Evolutionary conservation across 768 basidiomycete genomes (phyloP), one percentile per base, ranked within the genome.

Genomic region (Leccinum arenicola): DNA sequence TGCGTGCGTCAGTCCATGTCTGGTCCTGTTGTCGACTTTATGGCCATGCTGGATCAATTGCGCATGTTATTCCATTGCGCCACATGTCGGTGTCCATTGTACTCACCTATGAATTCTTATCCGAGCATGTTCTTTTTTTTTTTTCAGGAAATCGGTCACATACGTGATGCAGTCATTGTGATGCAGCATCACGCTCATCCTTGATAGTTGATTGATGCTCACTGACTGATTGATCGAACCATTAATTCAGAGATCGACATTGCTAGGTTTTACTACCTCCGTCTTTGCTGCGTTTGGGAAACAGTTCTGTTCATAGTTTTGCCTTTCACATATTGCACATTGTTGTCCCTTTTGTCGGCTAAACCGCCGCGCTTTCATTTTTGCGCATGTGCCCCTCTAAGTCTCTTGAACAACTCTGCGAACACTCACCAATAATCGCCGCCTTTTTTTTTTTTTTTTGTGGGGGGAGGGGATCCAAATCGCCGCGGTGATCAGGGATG

Each of bases 101-200:
- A 3, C 17, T 25, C 71, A 29, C 49, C 12, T 36, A 36, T 14
- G 12, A n/a, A 3, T 1, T 1, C 3, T 27, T 6, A 40, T 47
- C 45, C 25, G 36, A n/a, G 21, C 10, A 2, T 43, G 4, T 33
- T 31, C 12, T n/a, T 35, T 33, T 31, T 35, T 10, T 27, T 29
- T 25, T 25, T 29, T 6, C 31, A 66, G 65, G 50, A 23, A 47
- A 55, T 50, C 87, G 84, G 85, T 77, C 81, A 0, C 74, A 60
- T 61, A 62, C 4, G 77, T 85, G 8, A 66, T 86, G 61, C 84
- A 85, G 62, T 71, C 84, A 4, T 70, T 76, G 69, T 72, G 82
- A 35, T 68, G 78, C 59, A 86, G 85, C 57, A 73, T 85, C 23
- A 86, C 83, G 0, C 66, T 75, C 55, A 81, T 86, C 51, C 70